Conservation (phyloP, 2,329 filamentous ascomycete genomes). For the Sporothrix globosa region DNA sequence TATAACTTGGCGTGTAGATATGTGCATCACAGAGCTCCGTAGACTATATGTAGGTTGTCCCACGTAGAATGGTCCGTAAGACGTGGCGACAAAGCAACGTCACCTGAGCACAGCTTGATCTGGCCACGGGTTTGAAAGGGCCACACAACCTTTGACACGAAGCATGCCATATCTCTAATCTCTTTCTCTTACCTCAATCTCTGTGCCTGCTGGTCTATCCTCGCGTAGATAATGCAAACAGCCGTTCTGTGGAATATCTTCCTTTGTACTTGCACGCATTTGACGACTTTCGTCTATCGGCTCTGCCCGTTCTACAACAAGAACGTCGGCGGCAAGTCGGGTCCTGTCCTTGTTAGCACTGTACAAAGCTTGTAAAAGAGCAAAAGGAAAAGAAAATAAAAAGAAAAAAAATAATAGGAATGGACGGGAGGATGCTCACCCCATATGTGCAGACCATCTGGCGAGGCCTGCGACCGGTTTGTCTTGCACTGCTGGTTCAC, state of each 20-base stretch:
- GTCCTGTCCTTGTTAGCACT: conserved; percentile 26
- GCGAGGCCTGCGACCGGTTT: conserved; percentile 47
- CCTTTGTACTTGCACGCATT: background rate
- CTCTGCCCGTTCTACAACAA: conserved; percentile 15
- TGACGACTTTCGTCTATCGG: too few species aligned
- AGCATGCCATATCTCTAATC: background rate
- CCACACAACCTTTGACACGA: background rate
- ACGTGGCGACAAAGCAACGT: background rate
- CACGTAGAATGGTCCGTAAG: too few species aligned
- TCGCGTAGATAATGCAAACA: background rate
- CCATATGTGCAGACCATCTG: conserved; percentile 53
- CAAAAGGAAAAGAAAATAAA: too few species aligned
- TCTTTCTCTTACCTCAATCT: background rate
- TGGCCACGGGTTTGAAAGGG: background rate
- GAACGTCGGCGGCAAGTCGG: too few species aligned
- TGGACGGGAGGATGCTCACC: conserved; percentile 40
- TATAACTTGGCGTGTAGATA: background rate
- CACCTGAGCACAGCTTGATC: too few species aligned
- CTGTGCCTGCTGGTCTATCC: background rate
- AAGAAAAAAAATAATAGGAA: background rate
- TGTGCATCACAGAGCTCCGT: background rate
- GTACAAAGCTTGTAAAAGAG: too few species aligned
- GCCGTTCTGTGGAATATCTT: background rate
- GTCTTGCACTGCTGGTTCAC: conserved; percentile 59
- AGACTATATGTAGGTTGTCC: background rate